A percentile compares a stretch with the other conserved stretches of the same genome.
phyloP scores from a whole-genome alignment of 2,329 filamentous ascomycete genomes.

The Aspergillus awamori region DNA sequence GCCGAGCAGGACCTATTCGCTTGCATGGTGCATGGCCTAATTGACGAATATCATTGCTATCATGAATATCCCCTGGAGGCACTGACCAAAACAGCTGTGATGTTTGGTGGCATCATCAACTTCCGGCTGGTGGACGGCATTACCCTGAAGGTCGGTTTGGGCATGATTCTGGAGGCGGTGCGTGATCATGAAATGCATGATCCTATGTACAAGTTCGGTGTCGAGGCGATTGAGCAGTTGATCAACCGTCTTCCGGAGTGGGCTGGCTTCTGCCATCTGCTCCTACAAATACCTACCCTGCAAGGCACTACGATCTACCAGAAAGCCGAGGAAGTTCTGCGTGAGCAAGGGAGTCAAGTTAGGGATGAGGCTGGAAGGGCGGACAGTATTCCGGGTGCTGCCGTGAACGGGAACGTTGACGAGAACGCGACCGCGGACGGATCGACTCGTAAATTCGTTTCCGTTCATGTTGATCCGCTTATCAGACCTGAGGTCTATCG shows the following conservation, averaged over 20 bases:
- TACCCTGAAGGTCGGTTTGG: constrained; percentile 88
- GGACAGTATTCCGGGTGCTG: constrained; percentile 44
- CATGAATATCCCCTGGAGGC: constrained; percentile 95
- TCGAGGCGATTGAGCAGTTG: constrained; percentile 91
- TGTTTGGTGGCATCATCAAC: constrained; percentile 95
- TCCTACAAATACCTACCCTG: constrained; percentile 79
- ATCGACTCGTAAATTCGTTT: constrained; percentile 71
- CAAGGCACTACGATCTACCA: constrained; percentile 82
- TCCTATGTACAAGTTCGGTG: constrained; percentile 96
- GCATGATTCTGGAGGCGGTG: constrained; percentile 97
- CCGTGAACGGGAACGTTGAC: constrained; percentile 72
- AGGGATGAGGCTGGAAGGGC: constrained; percentile 53
- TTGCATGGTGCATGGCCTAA: constrained; percentile 97
- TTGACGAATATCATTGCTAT: constrained; percentile 96
- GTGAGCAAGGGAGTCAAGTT: constrained; percentile 63
- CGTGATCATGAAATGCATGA: constrained; percentile 79
- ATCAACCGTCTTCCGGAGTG: constrained; percentile 83
- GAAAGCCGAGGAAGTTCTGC: constrained; percentile 79
- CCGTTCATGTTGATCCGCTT: constrained; percentile 74
- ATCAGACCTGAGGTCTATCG: constrained; percentile 68
- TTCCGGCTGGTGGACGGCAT: constrained; percentile 88
- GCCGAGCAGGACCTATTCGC: constrained; percentile 93
- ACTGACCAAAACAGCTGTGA: constrained; percentile 88
- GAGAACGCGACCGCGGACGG: constrained; percentile 63
- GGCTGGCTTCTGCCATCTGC: constrained; percentile 89